Percentiles rank a stretch among this genome's conserved stretches.
phyloP scores from a whole-genome alignment of 495 filamentous ascomycete genomes.

The Tuber indicum region DNA sequence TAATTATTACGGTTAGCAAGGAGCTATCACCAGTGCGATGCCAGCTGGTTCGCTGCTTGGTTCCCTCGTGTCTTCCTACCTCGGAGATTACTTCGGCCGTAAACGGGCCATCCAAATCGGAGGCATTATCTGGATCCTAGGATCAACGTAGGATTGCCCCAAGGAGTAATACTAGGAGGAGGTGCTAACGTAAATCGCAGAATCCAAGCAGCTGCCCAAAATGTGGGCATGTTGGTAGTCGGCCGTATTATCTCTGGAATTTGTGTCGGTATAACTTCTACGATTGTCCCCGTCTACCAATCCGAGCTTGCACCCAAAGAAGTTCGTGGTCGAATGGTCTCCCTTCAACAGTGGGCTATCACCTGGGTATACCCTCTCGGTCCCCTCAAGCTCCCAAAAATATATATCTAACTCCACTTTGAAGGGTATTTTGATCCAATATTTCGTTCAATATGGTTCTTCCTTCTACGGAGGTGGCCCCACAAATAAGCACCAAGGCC shows the following conservation, averaged over 20 bases:
- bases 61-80: conserved; percentile 57
- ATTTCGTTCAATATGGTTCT: conserved; percentile 66
- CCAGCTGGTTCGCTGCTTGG: conserved; percentile 70
- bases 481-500: conserved; percentile 52
- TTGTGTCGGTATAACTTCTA: conserved; percentile 67
- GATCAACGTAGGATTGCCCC: conserved; percentile 50
- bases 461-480: conserved; percentile 57
- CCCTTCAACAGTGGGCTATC: conserved; percentile 69
- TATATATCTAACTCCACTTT: not conserved
- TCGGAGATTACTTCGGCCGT: conserved; percentile 63
- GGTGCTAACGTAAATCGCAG: conserved; percentile 30
- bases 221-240: conserved; percentile 58
- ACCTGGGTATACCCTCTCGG: conserved; percentile 54
- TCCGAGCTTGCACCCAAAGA: conserved; percentile 72
- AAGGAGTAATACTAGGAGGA: not conserved
- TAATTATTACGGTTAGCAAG: conserved; percentile 46
- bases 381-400: conserved; percentile 47
- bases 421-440: conserved; percentile 50
- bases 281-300: conserved; percentile 71
- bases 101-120: conserved; percentile 65
- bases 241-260: conserved; percentile 67
- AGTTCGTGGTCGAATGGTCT: conserved; percentile 69
- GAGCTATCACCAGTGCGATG: conserved; percentile 63
- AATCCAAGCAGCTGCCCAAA: conserved; percentile 56
- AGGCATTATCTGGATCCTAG: conserved; percentile 64